Conservation (phyloP, 2,329 filamentous ascomycete species). For the Cadophora malorum region DNA sequence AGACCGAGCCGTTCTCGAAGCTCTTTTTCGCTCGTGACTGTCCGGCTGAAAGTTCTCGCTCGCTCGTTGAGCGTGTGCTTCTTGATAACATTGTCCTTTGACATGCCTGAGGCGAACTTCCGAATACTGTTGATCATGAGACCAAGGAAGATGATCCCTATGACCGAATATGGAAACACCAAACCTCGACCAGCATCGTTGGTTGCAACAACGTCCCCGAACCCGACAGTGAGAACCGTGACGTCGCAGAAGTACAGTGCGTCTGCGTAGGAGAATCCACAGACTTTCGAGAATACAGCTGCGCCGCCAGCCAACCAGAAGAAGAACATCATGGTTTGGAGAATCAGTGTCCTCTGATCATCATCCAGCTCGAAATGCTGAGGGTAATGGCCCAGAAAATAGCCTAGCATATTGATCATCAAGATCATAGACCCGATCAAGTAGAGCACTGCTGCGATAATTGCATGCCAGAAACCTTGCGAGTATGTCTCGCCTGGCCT, state of each 20-base stretch:
- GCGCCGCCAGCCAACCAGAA: conserved; percentile 71
- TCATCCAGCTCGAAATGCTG: conserved; percentile 71
- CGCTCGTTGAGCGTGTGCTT: conserved; percentile 63
- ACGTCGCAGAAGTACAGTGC: conserved; percentile 67
- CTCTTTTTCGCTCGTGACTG: conserved; percentile 59
- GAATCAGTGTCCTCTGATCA: conserved; percentile 70
- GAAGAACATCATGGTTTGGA: conserved; percentile 75
- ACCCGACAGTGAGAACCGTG: conserved; percentile 65
- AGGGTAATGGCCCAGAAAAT: conserved; percentile 71
- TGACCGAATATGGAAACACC: conserved; percentile 70
- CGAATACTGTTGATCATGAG: conserved; percentile 70
- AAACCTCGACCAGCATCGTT: conserved; percentile 62
- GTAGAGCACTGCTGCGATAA: conserved; percentile 69
- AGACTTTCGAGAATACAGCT: conserved; percentile 63
- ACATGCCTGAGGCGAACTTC: conserved; percentile 64
- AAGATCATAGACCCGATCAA: conserved; percentile 66
- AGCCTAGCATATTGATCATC: conserved; percentile 74
- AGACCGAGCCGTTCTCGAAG: conserved; percentile 50
- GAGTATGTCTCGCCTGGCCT: conserved; percentile 61
- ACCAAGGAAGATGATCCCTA: conserved; percentile 73
- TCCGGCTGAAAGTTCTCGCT: conserved; percentile 58
- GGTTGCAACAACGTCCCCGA: conserved; percentile 64
- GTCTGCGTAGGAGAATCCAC: conserved; percentile 65
- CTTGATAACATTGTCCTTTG: conserved; percentile 66
- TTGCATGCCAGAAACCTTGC: conserved; percentile 73